Conservation (phyloP, 441 rosid species). For the Manihot esculenta region DNA sequence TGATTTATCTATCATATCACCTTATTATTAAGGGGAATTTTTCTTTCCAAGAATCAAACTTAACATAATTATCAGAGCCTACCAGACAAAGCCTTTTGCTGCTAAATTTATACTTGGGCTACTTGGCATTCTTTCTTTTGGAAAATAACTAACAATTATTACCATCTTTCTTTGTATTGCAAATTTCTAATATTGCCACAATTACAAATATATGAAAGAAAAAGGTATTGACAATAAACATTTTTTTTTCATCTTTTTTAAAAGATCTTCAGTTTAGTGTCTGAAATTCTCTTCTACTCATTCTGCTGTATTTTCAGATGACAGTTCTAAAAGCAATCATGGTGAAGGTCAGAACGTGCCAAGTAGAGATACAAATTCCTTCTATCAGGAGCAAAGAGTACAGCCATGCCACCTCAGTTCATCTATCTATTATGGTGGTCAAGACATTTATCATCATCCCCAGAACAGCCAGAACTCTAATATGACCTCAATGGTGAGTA, state of each 20-base stretch:
- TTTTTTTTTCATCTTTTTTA: background rate
- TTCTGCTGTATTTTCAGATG: conserved; percentile 26
- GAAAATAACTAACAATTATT: background rate
- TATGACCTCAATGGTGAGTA: conserved; percentile 47
- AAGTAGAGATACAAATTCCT: conserved; percentile 35
- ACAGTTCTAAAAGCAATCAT: conserved; percentile 27
- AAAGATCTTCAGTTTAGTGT: background rate
- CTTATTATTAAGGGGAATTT: background rate
- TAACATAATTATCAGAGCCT: background rate
- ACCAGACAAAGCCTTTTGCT: background rate
- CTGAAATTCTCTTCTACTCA: background rate
- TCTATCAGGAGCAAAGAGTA: conserved; percentile 60
- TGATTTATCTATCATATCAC: background rate
- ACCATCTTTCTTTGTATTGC: background rate
- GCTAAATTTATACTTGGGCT: background rate
- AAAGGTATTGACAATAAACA: background rate
- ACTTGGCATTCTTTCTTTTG: background rate
- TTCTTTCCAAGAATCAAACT: background rate
- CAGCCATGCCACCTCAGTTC: conserved; percentile 90
- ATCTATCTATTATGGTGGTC: conserved; percentile 93
- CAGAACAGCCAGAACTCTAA: conserved; percentile 43
- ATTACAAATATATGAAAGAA: background rate
- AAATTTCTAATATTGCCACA: background rate
- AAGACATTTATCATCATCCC: conserved; percentile 59
- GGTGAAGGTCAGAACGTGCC: conserved; percentile 31